Conservation (phyloP, 2,329 filamentous ascomycete species). For the Trichoderma simmonsii region DNA sequence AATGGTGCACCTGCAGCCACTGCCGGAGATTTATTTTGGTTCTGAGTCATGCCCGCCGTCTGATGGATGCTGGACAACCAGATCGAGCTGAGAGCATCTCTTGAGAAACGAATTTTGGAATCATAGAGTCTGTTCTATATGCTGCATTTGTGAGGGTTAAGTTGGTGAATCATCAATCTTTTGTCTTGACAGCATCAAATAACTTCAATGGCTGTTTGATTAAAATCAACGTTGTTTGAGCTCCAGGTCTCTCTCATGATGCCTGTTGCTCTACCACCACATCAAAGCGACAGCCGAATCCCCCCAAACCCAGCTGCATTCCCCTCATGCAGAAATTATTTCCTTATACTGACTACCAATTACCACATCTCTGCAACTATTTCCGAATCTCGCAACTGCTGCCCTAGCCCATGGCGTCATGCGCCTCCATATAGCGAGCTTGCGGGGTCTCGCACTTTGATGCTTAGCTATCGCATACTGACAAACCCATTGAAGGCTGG, state of each 20-base stretch:
- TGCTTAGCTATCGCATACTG: background rate
- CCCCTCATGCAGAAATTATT: no score
- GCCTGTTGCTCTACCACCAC: background rate
- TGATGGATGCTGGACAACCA: background rate
- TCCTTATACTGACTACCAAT: background rate
- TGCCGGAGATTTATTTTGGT: background rate
- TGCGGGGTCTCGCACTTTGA: slow-evolving; percentile 5
- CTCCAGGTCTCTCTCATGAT: background rate
- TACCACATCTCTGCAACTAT: no score
- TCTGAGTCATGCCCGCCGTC: background rate
- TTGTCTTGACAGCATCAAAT: background rate
- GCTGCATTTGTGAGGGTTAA: background rate
- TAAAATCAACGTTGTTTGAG: background rate
- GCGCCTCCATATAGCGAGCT: slow-evolving; percentile 2
- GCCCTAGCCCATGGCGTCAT: slow-evolving; percentile 8
- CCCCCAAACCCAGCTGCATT: background rate
- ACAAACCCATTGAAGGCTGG: background rate
- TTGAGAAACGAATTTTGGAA: background rate
- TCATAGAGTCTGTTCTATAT: background rate
- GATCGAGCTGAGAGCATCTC: background rate
- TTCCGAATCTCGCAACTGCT: background rate
- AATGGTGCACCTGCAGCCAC: background rate
- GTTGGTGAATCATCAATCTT: background rate
- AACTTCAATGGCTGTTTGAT: background rate
- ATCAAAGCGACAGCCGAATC: background rate